phyloP scores from a whole-genome alignment of 768 basidiomycete genomes.

The Rhodotorula taiwanensis region DNA sequence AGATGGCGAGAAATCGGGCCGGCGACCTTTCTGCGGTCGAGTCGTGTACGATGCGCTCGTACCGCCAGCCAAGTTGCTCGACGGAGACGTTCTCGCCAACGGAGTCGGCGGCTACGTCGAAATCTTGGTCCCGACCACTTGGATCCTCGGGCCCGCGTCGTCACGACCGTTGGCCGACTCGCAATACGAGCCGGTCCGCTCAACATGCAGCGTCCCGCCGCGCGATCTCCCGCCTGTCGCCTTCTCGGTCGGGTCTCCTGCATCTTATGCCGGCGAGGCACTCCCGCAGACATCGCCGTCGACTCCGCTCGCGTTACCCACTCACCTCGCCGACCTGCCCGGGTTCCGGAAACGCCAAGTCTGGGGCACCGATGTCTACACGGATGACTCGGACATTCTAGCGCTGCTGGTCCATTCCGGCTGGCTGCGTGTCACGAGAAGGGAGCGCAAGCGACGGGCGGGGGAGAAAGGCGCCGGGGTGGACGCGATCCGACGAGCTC shows the following conservation, averaged over 20 bases:
- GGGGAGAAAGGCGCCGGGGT: constrained; percentile 25
- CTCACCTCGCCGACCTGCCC: constrained; percentile 35
- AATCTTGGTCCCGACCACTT: constrained; percentile 29
- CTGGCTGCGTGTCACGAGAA: constrained; percentile 42
- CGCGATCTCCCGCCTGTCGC: constrained; percentile 8
- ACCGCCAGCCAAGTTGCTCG: constrained; percentile 34
- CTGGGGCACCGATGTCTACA: constrained; percentile 50
- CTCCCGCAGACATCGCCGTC: not conserved
- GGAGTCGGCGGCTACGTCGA: constrained; percentile 34
- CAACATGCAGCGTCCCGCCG: constrained; percentile 5
- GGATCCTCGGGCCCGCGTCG: constrained; percentile 15
- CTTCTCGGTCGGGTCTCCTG: constrained; percentile 12
- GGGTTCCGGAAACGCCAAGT: constrained; percentile 40
- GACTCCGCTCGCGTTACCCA: constrained; percentile 23
- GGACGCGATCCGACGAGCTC: constrained; percentile 12
- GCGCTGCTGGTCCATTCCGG: constrained; percentile 47
- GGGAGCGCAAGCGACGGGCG: constrained; percentile 5
- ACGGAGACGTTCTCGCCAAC: constrained; percentile 27
- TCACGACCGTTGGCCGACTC: no score
- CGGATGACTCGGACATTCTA: constrained; percentile 49
- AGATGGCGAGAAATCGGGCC: not conserved
- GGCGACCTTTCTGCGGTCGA: constrained; percentile 28
- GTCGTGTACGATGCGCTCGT: constrained; percentile 36
- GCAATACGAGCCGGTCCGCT: not conserved
- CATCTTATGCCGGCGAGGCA: constrained; percentile 13